Evolutionary conservation across 163 green algal genomes (phyloP).

Genomic region (Coccomyxa subellipsoidea): DNA sequence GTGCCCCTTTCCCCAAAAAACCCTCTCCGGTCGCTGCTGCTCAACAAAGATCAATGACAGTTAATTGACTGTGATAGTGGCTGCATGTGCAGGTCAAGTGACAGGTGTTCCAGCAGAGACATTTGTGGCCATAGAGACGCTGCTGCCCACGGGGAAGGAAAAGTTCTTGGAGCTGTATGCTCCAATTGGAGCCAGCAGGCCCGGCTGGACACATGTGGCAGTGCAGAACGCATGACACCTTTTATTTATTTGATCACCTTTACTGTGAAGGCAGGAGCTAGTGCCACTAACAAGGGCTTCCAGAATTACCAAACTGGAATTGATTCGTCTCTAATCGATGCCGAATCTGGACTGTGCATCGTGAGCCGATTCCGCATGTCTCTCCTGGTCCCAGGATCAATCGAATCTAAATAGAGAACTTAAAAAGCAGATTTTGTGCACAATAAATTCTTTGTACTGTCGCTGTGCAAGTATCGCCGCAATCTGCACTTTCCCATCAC

Average conservation of each 20-base stretch:
- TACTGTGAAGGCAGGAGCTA: neutral
- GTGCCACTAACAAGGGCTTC: neutral
- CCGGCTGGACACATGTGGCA: constrained; percentile 65
- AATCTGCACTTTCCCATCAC: too few species aligned
- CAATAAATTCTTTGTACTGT: too few species aligned
- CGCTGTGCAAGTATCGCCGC: too few species aligned
- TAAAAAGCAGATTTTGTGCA: too few species aligned
- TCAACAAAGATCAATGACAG: too few species aligned
- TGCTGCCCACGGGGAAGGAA: constrained; percentile 70
- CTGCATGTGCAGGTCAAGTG: neutral
- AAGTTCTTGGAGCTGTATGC: constrained; percentile 85
- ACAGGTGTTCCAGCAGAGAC: constrained; percentile 62
- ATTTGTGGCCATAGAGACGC: constrained; percentile 81
- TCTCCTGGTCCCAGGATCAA: neutral
- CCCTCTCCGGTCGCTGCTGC: too few species aligned
- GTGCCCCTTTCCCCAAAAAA: too few species aligned
- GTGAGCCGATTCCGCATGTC: neutral
- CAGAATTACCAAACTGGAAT: too few species aligned
- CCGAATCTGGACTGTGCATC: neutral
- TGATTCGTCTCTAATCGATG: neutral
- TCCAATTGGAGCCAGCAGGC: constrained; percentile 17
- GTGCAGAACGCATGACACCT: neutral
- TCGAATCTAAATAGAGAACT: too few species aligned
- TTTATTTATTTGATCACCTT: neutral
- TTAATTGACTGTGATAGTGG: neutral